Evolutionary conservation across 2,329 filamentous ascomycete species (phyloP), one percentile per base, ranked within the genome.

Genomic region (Sphaerulina vaccinii): DNA sequence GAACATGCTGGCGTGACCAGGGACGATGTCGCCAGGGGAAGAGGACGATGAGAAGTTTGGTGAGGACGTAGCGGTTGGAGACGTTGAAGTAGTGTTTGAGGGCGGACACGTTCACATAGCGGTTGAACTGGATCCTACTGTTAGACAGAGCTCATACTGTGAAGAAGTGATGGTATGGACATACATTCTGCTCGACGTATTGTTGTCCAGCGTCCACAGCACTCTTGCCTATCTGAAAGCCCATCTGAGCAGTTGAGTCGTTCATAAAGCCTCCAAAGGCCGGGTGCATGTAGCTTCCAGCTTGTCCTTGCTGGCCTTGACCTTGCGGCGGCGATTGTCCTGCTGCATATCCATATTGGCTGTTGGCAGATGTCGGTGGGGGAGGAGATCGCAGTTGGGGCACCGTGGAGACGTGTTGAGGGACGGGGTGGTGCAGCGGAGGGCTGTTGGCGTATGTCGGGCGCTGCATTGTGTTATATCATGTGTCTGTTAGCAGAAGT

Each of bases 1-100:
- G 78, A 62, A 51, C 86, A 79, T 95, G 89, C 71, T 95, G 90
- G 60, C 95, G 87, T 55, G 90, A 95, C 93, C 93, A 99, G 5
- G 92, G 92, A 75, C 91, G 91, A 73, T 99, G 95, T 63, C 92
- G 82, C 92, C 93, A 99, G 48, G 93, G 93, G 72, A 97, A 96
- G 55, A 99, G 84, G 53, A 99, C 92, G 53, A 99, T 83, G 68
- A 87, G 84, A 53, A 99, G 80, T 74, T 99, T 99, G 74, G 86
- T 90, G 68, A 95, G 79, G 68, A 99, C 93, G 73, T 99, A 99
- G 54, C 83, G 88, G 78, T 99, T 99, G 61, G 91, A 95, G 59
- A 99, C 93, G 74, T 97, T 96, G 78, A 99, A 99, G 80, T 97
- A 99, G 75, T 96, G 93, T 73, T 99, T 99, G 38, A 99, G 80